A percentile compares a stretch with the other conserved stretches of the same genome.
Conservation (phyloP, 768 basidiomycete species). For the Mrakia gelida region DNA sequence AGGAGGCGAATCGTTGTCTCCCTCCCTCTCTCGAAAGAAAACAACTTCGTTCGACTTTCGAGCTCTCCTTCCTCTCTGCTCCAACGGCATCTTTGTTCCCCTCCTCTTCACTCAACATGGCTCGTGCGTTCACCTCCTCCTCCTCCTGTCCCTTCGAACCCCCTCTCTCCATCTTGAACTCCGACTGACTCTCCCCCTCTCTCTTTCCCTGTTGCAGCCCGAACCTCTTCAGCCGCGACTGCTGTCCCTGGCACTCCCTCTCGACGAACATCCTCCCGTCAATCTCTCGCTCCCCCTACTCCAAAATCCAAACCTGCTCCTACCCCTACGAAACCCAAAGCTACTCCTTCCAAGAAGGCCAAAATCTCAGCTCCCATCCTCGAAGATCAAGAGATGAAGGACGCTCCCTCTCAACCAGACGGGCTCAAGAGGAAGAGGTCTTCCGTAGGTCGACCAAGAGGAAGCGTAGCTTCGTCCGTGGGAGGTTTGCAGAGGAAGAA, state of each 20-base stretch:
- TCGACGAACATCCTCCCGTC: slow-evolving; percentile 4
- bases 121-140: background rate
- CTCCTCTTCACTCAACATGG: background rate
- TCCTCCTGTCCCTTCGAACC: no score
- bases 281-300: slow-evolving; percentile 4
- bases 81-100: no score
- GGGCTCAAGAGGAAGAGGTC: slow-evolving; percentile 21
- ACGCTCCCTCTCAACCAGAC: background rate
- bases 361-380: background rate
- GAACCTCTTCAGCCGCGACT: no score
- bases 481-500: slow-evolving; percentile 7
- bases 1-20: no score
- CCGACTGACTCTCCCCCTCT: no score
- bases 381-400: slow-evolving; percentile 9
- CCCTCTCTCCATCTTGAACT: background rate
- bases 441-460: background rate
- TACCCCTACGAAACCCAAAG: slow-evolving; percentile 11
- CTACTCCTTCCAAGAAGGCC: slow-evolving; percentile 1
- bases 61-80: background rate
- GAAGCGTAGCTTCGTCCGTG: background rate
- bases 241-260: background rate
- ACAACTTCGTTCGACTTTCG: background rate
- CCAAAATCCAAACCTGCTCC: background rate
- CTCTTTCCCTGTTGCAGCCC: background rate
- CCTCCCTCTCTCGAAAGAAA: no score